Evolutionary conservation across 2,329 filamentous ascomycete genomes (phyloP).

Genomic region (Aureobasidium sp.): DNA sequence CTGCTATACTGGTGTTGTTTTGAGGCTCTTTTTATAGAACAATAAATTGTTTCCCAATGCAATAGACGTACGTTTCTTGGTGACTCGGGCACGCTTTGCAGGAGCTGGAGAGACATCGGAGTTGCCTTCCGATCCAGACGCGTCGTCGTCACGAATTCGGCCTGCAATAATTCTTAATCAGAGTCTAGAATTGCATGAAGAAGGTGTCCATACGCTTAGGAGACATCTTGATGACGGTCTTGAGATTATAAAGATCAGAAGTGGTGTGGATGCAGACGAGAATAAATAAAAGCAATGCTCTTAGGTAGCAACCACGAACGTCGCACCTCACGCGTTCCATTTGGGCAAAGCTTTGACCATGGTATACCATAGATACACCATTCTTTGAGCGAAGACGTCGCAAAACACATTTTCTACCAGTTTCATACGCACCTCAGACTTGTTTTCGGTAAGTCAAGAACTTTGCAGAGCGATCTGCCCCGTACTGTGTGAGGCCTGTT

Average conservation of each 20-base stretch:
- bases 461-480: not conserved
- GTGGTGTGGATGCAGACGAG: not conserved
- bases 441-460: not conserved
- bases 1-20: not conserved
- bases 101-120: conserved; percentile 5
- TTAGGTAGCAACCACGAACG: not conserved
- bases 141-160: not conserved
- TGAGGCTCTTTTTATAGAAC: not conserved
- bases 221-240: not conserved
- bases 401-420: not conserved
- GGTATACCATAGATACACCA: not conserved
- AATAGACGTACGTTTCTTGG: not conserved
- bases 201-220: not conserved
- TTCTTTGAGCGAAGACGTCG: not conserved
- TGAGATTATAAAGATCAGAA: not conserved
- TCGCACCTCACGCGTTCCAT: not conserved
- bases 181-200: not conserved
- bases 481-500: not conserved
- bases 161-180: not conserved
- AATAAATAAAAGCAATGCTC: not conserved
- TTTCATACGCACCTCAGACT: not conserved
- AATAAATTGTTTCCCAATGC: not conserved
- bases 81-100: not conserved
- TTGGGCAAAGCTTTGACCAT: not conserved
- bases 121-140: not conserved